Percentiles rank a stretch among this genome's conserved stretches.
Evolutionary conservation across 2,329 filamentous ascomycete genomes (phyloP).

Genomic region (Calcarisporium arbuscula): DNA sequence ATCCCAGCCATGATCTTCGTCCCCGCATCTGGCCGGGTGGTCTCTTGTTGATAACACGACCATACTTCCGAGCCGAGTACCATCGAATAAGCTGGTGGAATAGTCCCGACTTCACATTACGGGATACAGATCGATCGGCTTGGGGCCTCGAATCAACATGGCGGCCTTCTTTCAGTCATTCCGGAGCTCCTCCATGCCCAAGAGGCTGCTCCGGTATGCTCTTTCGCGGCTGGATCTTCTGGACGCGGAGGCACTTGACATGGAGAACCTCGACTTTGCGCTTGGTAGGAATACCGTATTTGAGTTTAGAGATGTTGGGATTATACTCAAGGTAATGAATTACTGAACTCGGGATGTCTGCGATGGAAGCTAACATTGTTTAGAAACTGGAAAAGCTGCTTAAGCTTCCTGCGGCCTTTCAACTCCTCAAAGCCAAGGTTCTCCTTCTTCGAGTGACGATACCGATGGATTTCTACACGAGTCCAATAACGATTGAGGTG

Average conservation of each 20-base stretch:
- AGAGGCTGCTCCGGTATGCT: conserved; percentile 80
- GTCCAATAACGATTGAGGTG: conserved; percentile 74
- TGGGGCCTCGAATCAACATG: conserved; percentile 41
- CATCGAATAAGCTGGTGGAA: too few species aligned
- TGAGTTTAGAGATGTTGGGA: conserved; percentile 79
- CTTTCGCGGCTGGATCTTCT: conserved; percentile 78
- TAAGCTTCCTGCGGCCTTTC: conserved; percentile 65
- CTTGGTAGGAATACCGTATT: conserved; percentile 77
- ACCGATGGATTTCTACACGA: conserved; percentile 81
- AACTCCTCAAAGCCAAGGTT: conserved; percentile 68
- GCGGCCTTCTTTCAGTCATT: conserved; percentile 64
- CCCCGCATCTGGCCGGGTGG: conserved; percentile 20
- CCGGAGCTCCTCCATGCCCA: conserved; percentile 69
- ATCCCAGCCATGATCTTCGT: conserved; percentile 16
- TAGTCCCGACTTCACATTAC: too few species aligned
- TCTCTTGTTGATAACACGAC: conserved; percentile 19
- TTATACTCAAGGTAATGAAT: conserved; percentile 62
- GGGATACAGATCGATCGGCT: too few species aligned
- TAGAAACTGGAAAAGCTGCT: conserved; percentile 75
- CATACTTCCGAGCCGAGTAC: too few species aligned
- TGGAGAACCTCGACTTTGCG: conserved; percentile 78
- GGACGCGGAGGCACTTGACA: conserved; percentile 78
- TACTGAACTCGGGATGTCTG: conserved; percentile 18
- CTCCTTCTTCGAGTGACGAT: conserved; percentile 73
- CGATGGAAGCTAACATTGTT: conserved; percentile 3